phyloP scores from a whole-genome alignment of 2,329 filamentous ascomycete species.

The Aspergillus niger region DNA sequence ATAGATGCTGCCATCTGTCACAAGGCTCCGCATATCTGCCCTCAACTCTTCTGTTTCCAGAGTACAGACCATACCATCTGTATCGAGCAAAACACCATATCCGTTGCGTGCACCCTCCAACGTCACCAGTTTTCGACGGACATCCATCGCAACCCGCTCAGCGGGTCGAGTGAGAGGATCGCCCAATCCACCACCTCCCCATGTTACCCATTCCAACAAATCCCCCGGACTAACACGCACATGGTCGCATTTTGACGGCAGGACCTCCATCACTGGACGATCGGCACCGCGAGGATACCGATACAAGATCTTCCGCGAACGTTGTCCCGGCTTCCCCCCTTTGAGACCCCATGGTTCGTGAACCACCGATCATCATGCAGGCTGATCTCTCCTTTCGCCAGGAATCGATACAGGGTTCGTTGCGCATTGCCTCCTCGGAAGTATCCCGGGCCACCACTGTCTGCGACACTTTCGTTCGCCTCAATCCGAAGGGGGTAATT shows the following conservation, averaged over 20 bases:
- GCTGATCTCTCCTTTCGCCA: conserved; percentile 50
- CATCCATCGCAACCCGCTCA: conserved; percentile 49
- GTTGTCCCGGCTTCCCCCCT: conserved; percentile 48
- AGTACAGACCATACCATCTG: conserved; percentile 40
- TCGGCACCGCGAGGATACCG: conserved; percentile 41
- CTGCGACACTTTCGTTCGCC: conserved; percentile 50
- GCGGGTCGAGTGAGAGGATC: conserved; percentile 49
- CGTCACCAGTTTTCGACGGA: conserved; percentile 49
- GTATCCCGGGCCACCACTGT: conserved; percentile 52
- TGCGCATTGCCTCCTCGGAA: conserved; percentile 54
- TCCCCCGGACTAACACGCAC: conserved; percentile 50
- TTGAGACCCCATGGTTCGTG: conserved; percentile 54
- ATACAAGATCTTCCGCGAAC: conserved; percentile 49
- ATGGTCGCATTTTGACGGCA: conserved; percentile 53
- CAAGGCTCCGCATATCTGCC: conserved; percentile 30
- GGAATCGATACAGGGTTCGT: conserved; percentile 51
- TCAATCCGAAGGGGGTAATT: conserved; percentile 54
- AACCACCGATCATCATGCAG: conserved; percentile 55
- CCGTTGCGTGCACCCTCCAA: conserved; percentile 44
- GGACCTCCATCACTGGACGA: conserved; percentile 34
- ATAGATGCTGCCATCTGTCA: conserved; percentile 27
- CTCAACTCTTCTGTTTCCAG: conserved; percentile 41
- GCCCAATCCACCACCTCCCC: conserved; percentile 53
- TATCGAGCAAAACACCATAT: conserved; percentile 50
- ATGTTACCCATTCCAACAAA: conserved; percentile 54